Base-by-base conservation (phyloP, 139 green algal species). In the Micractinium sp. region DNA sequence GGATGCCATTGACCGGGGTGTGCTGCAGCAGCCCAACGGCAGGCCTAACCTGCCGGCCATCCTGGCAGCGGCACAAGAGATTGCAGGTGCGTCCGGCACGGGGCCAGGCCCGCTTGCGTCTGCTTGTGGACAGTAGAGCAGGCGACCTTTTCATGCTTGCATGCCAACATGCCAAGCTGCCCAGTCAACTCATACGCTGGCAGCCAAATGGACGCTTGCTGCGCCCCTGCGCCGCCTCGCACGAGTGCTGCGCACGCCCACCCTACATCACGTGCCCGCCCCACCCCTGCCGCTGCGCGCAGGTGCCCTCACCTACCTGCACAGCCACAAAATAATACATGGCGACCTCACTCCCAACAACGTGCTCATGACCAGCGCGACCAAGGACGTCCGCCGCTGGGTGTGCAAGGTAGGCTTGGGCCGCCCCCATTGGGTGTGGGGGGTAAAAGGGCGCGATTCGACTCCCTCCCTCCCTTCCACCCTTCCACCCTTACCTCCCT, bases 221-320 rank as follows among this genome's bases (percentile, higher is more conserved):
- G n/a, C n/a, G n/a, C n/a, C n/a, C n/a, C n/a, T n/a, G n/a, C n/a
- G n/a, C n/a, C n/a, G n/a, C n/a, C n/a, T n/a, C n/a, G n/a, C n/a
- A n/a, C n/a, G n/a, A n/a, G n/a, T n/a, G n/a, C n/a, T n/a, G n/a
- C n/a, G n/a, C n/a, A n/a, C n/a, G n/a, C n/a, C n/a, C n/a, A n/a
- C n/a, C n/a, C n/a, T 14, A 66, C 60, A 16, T 66, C 60, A 16
- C 14, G 60, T 66, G 60, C 16, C 60, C 60, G 14, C 15, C 14
- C 60, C 15, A 16, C 60, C 60, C 16, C 15, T 23, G 16, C 60
- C 60, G 60, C 60, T 66, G 60, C 82, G 96, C 36, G 94, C 93
- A 67, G 63, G 74, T 0, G 95, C 93, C 16, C 92, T 96, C 90
- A 82, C 86, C 13, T 96, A 96, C 91, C 89, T 97, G 81, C 95